Percentiles rank a stretch among this genome's conserved stretches.
phyloP scores from a whole-genome alignment of 345 rosid genomes.

The Conringia planisiliqua region DNA sequence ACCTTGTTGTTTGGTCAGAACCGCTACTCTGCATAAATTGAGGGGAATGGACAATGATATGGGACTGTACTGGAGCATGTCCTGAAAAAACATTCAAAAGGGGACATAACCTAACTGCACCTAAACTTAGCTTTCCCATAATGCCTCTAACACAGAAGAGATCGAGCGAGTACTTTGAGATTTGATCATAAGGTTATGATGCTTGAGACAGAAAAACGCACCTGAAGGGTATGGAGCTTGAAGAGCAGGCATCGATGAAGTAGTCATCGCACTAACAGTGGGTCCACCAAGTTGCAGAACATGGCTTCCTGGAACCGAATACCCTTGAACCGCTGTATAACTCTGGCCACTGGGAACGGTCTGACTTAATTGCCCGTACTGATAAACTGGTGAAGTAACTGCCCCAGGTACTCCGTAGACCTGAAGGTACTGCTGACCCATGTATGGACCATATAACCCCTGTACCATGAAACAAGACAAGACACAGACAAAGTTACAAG shows the following conservation, averaged over 20 bases:
- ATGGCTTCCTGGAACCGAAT: conserved; percentile 79
- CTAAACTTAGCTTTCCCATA: not conserved
- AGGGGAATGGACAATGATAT: conserved; percentile 64
- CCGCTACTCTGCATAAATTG: conserved; percentile 67
- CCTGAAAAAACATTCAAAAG: conserved; percentile 19
- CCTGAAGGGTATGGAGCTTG: conserved; percentile 82
- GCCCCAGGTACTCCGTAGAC: conserved; percentile 75
- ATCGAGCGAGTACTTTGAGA: not conserved
- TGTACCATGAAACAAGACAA: conserved; percentile 24
- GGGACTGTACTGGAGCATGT: conserved; percentile 54
- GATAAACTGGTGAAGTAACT: conserved; percentile 57
- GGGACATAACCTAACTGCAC: not conserved
- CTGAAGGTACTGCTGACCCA: conserved; percentile 80
- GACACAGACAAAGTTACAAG: not conserved
- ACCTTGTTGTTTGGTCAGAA: conserved; percentile 85
- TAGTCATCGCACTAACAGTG: conserved; percentile 50
- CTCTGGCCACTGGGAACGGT: conserved; percentile 61
- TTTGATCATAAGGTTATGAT: not conserved
- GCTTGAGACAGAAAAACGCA: conserved; percentile 11
- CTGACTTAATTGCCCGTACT: conserved; percentile 64
- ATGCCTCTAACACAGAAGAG: not conserved
- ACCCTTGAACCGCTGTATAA: conserved; percentile 66
- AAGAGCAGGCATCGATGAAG: conserved; percentile 62
- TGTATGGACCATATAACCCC: conserved; percentile 70
- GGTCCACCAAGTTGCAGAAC: conserved; percentile 69